These are phyloP conservation scores for Lenzites betulinus DNA, from an alignment of 768 basidiomycete species.

Conservation along the genomic window DNA sequence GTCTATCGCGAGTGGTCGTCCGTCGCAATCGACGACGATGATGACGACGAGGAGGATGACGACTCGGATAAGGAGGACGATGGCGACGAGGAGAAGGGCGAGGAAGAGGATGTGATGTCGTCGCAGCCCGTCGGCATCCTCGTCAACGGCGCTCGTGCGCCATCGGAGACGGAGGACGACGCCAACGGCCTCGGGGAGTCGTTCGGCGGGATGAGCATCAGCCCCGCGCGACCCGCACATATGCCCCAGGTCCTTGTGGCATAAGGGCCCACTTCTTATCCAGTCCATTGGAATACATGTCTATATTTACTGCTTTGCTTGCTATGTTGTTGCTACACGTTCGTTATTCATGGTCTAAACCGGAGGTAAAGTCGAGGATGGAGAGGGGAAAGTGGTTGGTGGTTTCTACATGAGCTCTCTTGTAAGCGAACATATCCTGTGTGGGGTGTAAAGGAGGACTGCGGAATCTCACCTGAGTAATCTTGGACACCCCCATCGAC, in stretches of 20 bases:
- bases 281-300: neutral
- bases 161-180: slow-evolving; percentile 33
- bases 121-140: slow-evolving; percentile 11
- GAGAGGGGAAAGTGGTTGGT: too few relatives aligned
- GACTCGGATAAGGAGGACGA: slow-evolving; percentile 52
- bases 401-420: too few relatives aligned
- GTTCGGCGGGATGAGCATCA: slow-evolving; percentile 84
- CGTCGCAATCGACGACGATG: slow-evolving; percentile 71
- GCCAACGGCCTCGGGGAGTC: slow-evolving; percentile 64
- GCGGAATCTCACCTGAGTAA: too few relatives aligned
- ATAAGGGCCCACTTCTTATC: neutral
- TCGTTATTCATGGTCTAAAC: neutral
- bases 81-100: neutral
- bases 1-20: slow-evolving; percentile 91
- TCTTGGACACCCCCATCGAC: too few relatives aligned
- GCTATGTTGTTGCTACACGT: slow-evolving; percentile 6
- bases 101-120: slow-evolving; percentile 1
- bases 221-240: slow-evolving; percentile 46
- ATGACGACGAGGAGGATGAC: slow-evolving; percentile 69
- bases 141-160: slow-evolving; percentile 27
- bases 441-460: too few relatives aligned
- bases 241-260: neutral
- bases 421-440: too few relatives aligned
- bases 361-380: too few relatives aligned
- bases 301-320: neutral